Percentiles rank a stretch among this genome's conserved stretches.
Evolutionary conservation across 1,284 basidiomycete species (phyloP).

Genomic region (Ganoderma resinaceum): DNA sequence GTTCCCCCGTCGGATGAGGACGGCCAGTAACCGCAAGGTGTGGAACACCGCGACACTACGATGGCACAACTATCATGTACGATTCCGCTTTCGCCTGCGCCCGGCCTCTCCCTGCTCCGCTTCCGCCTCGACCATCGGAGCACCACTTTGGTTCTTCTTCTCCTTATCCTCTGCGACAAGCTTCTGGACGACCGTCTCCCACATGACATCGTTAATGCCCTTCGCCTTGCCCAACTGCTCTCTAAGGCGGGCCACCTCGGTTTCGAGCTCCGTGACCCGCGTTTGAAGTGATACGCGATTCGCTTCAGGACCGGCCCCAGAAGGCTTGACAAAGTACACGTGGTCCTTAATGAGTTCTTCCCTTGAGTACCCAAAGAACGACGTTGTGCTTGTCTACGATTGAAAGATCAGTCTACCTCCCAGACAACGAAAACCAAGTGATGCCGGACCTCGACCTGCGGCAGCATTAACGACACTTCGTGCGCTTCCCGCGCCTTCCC

Average conservation of each 20-base stretch:
- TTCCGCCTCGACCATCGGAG: conserved; percentile 11
- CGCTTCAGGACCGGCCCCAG: conserved; percentile 36
- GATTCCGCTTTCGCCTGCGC: conserved; percentile 35
- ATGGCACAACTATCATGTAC: conserved; percentile 22
- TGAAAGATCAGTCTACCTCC: conserved; percentile 31
- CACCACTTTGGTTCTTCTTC: conserved; percentile 23
- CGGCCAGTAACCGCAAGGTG: neutral
- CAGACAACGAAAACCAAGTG: conserved; percentile 15
- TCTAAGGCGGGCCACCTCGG: conserved; percentile 69
- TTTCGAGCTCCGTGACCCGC: conserved; percentile 73
- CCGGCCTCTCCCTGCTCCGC: conserved; percentile 21
- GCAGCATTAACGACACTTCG: conserved; percentile 69
- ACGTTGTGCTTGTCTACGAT: conserved; percentile 29
- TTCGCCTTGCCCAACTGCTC: conserved; percentile 82
- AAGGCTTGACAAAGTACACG: conserved; percentile 61
- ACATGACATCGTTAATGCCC: conserved; percentile 89
- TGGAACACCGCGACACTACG: neutral
- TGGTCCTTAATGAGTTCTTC: conserved; percentile 69
- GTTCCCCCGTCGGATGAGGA: neutral
- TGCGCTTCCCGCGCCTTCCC: conserved; percentile 68
- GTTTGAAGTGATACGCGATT: conserved; percentile 53
- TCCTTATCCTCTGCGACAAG: conserved; percentile 52
- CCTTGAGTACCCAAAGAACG: conserved; percentile 47
- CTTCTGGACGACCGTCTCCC: conserved; percentile 79
- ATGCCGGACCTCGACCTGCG: conserved; percentile 49